Evolutionary conservation across 2,329 filamentous ascomycete genomes (phyloP).

Genomic region (Pseudogymnoascus sp.): DNA sequence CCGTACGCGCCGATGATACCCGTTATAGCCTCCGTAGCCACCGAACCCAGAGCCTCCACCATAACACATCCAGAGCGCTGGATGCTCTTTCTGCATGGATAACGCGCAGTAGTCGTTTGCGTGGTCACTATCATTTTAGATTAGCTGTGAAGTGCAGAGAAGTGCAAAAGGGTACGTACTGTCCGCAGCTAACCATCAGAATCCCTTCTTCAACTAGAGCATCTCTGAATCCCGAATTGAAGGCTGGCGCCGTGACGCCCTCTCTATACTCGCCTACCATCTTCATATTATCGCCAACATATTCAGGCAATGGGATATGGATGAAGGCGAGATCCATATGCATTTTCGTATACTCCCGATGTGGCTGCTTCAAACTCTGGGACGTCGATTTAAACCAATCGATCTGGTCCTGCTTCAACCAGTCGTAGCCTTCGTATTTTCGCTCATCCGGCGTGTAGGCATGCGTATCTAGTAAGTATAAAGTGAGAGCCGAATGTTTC

Average conservation of each 20-base stretch:
- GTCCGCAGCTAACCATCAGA: slow-evolving; percentile 80
- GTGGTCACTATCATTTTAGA: slow-evolving; percentile 56
- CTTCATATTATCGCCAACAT: slow-evolving; percentile 51
- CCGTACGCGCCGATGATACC: slow-evolving; percentile 72
- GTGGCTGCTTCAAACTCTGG: slow-evolving; percentile 62
- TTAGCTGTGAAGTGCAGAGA: slow-evolving; percentile 18
- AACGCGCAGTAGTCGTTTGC: slow-evolving; percentile 94
- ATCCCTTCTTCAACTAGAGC: slow-evolving; percentile 80
- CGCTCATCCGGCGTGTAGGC: slow-evolving; percentile 83
- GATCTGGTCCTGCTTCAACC: slow-evolving; percentile 90
- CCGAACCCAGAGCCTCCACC: slow-evolving; percentile 86
- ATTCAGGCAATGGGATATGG: slow-evolving; percentile 92
- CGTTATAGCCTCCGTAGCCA: slow-evolving; percentile 85
- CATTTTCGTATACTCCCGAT: slow-evolving; percentile 77
- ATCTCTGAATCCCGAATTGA: slow-evolving; percentile 88
- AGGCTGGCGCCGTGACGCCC: slow-evolving; percentile 74
- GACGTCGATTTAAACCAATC: slow-evolving; percentile 85
- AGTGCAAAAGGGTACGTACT: slow-evolving; percentile 47
- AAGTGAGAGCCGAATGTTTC: slow-evolving; percentile 79
- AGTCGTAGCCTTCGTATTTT: slow-evolving; percentile 88
- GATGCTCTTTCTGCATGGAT: slow-evolving; percentile 35
- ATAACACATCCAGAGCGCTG: slow-evolving; percentile 95
- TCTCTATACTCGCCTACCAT: slow-evolving; percentile 57
- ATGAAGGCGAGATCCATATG: slow-evolving; percentile 97
- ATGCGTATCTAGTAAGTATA: slow-evolving; percentile 94